A percentile compares a stretch with the other conserved stretches of the same genome.
Conservation (phyloP, 2,329 filamentous ascomycete genomes). For the Escovopsis sp. region DNA sequence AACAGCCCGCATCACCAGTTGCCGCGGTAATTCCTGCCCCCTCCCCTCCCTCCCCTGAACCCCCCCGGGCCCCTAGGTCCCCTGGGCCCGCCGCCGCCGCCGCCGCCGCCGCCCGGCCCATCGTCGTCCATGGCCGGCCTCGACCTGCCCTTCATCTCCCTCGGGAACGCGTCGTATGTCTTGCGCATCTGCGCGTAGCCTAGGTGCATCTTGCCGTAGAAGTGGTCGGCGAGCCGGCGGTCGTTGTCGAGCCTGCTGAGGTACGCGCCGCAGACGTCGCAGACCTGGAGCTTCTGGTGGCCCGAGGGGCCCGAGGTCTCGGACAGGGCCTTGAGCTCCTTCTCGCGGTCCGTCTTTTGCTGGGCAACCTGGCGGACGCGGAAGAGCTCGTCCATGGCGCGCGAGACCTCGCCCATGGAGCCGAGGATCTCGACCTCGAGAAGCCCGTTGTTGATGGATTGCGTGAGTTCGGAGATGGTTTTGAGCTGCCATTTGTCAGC, state of each 20-base stretch:
- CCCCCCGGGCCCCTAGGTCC: constrained; percentile 40
- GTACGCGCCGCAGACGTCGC: constrained; percentile 95
- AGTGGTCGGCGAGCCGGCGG: constrained; percentile 83
- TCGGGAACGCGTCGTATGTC: constrained; percentile 73
- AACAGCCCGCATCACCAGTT: constrained; percentile 23
- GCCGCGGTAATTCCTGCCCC: constrained; percentile 35
- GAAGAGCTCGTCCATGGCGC: constrained; percentile 78
- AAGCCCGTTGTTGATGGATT: constrained; percentile 67
- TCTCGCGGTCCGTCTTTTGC: constrained; percentile 69
- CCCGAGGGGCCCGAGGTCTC: constrained; percentile 88
- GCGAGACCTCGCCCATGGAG: constrained; percentile 64
- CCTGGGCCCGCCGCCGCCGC: constrained; percentile 19
- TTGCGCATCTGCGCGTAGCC: constrained; percentile 98
- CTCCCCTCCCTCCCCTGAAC: constrained; percentile 36
- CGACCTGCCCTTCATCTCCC: constrained; percentile 64
- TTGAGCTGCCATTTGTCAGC: constrained; percentile 38
- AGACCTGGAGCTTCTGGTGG: constrained; percentile 96
- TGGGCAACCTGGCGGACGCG: constrained; percentile 68
- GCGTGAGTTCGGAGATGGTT: constrained; percentile 65
- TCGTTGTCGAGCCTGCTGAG: constrained; percentile 88
- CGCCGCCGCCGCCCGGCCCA: constrained; percentile 29
- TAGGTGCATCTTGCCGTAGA: constrained; percentile 98
- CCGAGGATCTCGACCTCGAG: constrained; percentile 77
- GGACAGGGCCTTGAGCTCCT: constrained; percentile 76
- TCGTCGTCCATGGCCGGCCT: constrained; percentile 41